Evolutionary conservation across 2,329 filamentous ascomycete species (phyloP).

Genomic region (Nigrospora osmanthi): DNA sequence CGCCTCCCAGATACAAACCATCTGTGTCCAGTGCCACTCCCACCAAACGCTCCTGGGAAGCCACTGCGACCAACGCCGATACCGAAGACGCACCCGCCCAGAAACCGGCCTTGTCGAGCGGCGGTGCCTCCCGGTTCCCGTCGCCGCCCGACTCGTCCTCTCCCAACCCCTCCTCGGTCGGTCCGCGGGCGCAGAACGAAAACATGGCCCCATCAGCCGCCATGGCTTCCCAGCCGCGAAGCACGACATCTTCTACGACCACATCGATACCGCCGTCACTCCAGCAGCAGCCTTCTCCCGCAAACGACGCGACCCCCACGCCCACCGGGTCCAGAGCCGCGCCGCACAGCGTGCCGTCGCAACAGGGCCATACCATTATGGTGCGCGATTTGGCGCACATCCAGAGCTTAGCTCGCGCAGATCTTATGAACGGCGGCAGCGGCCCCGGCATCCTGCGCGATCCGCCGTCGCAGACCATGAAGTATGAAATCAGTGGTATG

Average conservation of each 20-base stretch:
- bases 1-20: conserved; percentile 13
- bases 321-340: conserved; percentile 13
- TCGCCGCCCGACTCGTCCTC: conserved; percentile 49
- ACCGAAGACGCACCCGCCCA: not conserved
- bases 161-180: conserved; percentile 29
- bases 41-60: conserved; percentile 21
- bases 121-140: conserved; percentile 40
- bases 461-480: conserved; percentile 46
- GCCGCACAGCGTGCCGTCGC: conserved; percentile 26
- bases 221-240: conserved; percentile 38
- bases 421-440: conserved; percentile 50
- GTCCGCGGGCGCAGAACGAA: conserved; percentile 30
- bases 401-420: conserved; percentile 76
- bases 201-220: conserved; percentile 27
- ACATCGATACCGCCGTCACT: conserved; percentile 13
- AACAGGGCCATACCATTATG: conserved; percentile 54
- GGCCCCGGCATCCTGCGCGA: conserved; percentile 41
- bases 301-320: conserved; percentile 15
- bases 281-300: conserved; percentile 21
- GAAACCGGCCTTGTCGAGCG: conserved; percentile 17
- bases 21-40: conserved; percentile 13
- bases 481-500: conserved; percentile 96
- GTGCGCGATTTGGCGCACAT: conserved; percentile 88
- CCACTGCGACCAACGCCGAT: conserved; percentile 2
- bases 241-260: conserved; percentile 13